Evolutionary conservation across 208 protist species (phyloP), one percentile per base, ranked within the genome.

Genomic region (Phytomonas sp.): DNA sequence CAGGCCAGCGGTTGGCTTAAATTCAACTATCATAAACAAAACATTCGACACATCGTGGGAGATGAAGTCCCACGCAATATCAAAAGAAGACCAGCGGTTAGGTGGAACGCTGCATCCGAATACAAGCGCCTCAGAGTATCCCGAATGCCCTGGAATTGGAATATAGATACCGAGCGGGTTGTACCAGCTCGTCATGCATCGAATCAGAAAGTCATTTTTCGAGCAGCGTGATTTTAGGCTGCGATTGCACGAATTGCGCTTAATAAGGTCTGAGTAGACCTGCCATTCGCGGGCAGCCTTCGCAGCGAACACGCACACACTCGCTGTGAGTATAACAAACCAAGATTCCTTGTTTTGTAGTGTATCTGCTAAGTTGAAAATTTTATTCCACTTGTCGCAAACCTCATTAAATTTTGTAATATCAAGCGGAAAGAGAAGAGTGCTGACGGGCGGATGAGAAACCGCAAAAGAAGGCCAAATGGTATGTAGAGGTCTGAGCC

Each of bases 141-240:
- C 36, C 36, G 36, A 40, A 10, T 40, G 36, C 10, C 36, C 36
- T 10, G 36, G 67, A 0, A 80, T 69, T 10, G 73, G 65, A 1
- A 91, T 34, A 72, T 88, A 82, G 14, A 91, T 70, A 42, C 77
- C 86, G 8, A 91, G 75, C 6, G 88, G 88, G 63, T 80, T 89
- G 42, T 79, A 83, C 78, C 83, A 85, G 68, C 74, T 81, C 3
- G 83, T 83, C 16, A 88, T 36, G 67, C 78, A 84, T 40, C 75
- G 67, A 23, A 75, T 74, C 40, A 94, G 68, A 60, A 91, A 84
- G 7, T 82, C 83, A 31, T 83, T 80, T 67, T 88, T 90, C 16
- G 70, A 72, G 70, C 72, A 84, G 7, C 71, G 74, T n/a, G 65
- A 62, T n/a, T 71, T 62, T 62, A 67, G 60, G n/a, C 69, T 73